These are phyloP conservation scores for Mucor piriformis DNA, from an alignment of 371 early-diverging fungal species.

Conservation along the genomic window DNA sequence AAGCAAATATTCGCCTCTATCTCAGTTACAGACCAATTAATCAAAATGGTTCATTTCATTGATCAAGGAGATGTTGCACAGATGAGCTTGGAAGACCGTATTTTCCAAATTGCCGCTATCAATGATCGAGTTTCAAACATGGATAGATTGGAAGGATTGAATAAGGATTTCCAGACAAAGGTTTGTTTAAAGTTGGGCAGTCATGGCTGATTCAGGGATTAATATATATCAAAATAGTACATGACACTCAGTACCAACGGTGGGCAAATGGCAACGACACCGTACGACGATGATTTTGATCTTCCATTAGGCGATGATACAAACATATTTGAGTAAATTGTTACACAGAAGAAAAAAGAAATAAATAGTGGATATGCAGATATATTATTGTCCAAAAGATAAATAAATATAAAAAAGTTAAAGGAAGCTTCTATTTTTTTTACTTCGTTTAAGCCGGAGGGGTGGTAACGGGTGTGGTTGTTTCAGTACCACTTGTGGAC, in stretches of 20 bases:
- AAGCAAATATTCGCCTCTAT: constrained; percentile 68
- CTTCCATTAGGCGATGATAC: constrained; percentile 40
- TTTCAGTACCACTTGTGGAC: background rate
- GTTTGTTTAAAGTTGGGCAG: no score
- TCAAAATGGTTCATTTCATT: constrained; percentile 76
- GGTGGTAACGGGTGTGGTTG: background rate
- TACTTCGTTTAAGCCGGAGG: background rate
- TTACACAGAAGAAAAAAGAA: background rate
- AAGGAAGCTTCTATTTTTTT: background rate
- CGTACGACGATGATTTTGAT: constrained; percentile 48
- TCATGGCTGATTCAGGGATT: no score
- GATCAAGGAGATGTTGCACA: constrained; percentile 53
- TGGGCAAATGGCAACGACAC: constrained; percentile 23
- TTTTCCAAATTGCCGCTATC: constrained; percentile 46
- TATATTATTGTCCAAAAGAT: background rate
- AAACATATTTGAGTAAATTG: constrained; percentile 19
- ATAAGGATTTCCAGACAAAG: constrained; percentile 57
- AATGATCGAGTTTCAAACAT: constrained; percentile 44
- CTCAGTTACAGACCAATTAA: constrained; percentile 25
- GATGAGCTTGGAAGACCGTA: constrained; percentile 49
- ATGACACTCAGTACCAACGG: constrained; percentile 39
- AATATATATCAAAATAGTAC: constrained; percentile 30
- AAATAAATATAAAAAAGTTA: background rate
- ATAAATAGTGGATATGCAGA: background rate
- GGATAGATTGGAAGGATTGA: constrained; percentile 52